Base-by-base conservation (phyloP, 805 yeast genomes). In the Kodamaea leandrae region DNA sequence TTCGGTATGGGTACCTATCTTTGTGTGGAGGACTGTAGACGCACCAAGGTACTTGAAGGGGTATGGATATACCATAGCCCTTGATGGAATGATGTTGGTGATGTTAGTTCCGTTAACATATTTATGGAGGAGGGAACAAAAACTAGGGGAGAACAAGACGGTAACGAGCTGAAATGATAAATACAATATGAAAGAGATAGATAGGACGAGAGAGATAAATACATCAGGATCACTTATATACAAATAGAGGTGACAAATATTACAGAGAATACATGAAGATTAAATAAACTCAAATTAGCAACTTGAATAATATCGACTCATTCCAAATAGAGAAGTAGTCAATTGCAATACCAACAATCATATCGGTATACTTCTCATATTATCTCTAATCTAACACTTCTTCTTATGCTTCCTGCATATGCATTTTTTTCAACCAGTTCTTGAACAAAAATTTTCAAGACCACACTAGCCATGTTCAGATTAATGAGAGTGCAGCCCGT, bases 11-110 rank as follows among this genome's bases (percentile, higher is more conserved):
- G 49, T 42, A 12, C 43, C 47, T 4, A 49, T 54, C 12, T 50
- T 55, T 27, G 60, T 55, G 24, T 55, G 58, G 58, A 51, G 46
- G 32, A 55, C 60, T 2, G 50, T 41, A 10, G 60, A 55, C 34
- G 55, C 57, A 5, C 60, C 60, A 2, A 44, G 60, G 7, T 55
- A 44, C 46, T 46, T 54, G 39, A 54, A 51, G 41, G 60, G 60
- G 3, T 54, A 46, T 42, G 45, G 53, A 3, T 54, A 50, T 32
- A 54, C 54, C 4, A 51, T 34, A 35, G 53, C 55, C 47, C 41
- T 57, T 37, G 37, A 24, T 9, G 29, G 35, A 19, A 39, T 35
- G 33, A 39, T 39, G 43, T 19, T 39, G 13, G 44, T 55, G 9
- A 37, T 55, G 36, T 41, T 57, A 32, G 47, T 47, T 18, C 63